Base-by-base conservation (phyloP, 2,329 filamentous ascomycete genomes). In the Calonectria ilicicola region DNA sequence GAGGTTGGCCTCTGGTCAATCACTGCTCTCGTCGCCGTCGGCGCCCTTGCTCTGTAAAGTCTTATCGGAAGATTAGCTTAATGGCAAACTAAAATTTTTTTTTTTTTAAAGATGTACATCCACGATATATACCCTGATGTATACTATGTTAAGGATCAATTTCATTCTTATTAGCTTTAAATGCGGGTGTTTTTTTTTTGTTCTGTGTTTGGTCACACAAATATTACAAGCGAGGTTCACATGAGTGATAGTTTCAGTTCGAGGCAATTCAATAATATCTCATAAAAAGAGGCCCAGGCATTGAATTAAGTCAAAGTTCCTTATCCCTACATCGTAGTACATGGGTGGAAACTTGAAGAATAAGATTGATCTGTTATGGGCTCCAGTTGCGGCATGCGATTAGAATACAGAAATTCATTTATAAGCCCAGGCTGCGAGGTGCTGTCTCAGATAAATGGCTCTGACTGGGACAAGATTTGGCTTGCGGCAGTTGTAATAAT, bases 41-140 rank as follows among this genome's bases (percentile, higher is more conserved):
- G 83, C 72, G 89, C 91, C 87, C 80, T 91, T 72, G 81, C 86
- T 72, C 79, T 91, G 82, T 91, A 89, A 87, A 60, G 9, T 12
- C 8, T 26, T 23, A 21, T 10, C 32, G 21, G 53, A 38, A 23
- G 29, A 23, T 9, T 40, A 60, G 32, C 35, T 17, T 5, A 40
- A 14, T n/a, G 21, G 6, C 40, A 26, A 56, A 14, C 19, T 40
- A 60, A 60, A 23, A 40, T 40, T 56, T 53, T 51, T 51, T 53
- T 58, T 56, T 58, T 58, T 58, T 26, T 58, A 26, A 58, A 60
- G 35, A 27, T 40, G 53, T 60, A 60, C 53, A 60, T 60, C 21
- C 53, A 60, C 38, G 53, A 60, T 60, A 40, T 29, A 51, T 51
- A 40, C 53, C 35, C 53, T 60, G 53, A 60, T 60, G 35, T 60